Evolutionary conservation across 2,329 filamentous ascomycete species (phyloP), one percentile per base, ranked within the genome.

Genomic region (Nemania sp.): DNA sequence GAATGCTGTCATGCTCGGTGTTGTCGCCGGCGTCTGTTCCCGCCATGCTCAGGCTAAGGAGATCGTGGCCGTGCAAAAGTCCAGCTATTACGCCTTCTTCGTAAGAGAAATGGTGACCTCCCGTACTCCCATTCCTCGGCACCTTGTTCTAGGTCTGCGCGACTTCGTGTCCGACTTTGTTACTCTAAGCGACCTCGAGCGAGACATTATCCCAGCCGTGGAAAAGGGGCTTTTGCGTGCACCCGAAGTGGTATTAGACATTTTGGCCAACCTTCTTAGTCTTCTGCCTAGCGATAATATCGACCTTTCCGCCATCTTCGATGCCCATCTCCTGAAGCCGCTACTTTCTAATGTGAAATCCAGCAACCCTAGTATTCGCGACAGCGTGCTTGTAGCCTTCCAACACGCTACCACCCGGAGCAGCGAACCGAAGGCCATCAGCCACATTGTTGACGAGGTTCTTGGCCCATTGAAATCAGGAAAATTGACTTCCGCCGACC

Each of bases 311-410:
- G 81, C 84, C 31, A 75, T 89, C 4, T 77, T 97, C 15, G 80
- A 82, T 47, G 77, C 80, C 22, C 89, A 88, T 57, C 78, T 99
- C 30, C 72, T 95, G 31, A 97, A 96, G 70, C 90, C 91, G 5
- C 76, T 99, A 11, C 74, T 97, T n/a, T 86, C 91, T 34, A 96
- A 91, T 68, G 79, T 92, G 70, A 97, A 96, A 72, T 97, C 94
- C 1, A 92, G 89, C 66, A 97, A 96, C 69, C 76, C 83, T 12
- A 73, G 73, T 2, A 90, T 97, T 57, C 86, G 93, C 51, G 82
- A 82, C 57, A 91, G 91, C 20, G 89, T 90, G 7, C 74, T 92
- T 19, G 78, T 80, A 33, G 88, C 88, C 6, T 96, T 97, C 69
- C 80, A 81, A 60, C 80, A 82, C 8, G 77, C 36, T 80, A 81